Evolutionary conservation across 345 rosid species (phyloP).

Genomic region (Salix suchowensis): DNA sequence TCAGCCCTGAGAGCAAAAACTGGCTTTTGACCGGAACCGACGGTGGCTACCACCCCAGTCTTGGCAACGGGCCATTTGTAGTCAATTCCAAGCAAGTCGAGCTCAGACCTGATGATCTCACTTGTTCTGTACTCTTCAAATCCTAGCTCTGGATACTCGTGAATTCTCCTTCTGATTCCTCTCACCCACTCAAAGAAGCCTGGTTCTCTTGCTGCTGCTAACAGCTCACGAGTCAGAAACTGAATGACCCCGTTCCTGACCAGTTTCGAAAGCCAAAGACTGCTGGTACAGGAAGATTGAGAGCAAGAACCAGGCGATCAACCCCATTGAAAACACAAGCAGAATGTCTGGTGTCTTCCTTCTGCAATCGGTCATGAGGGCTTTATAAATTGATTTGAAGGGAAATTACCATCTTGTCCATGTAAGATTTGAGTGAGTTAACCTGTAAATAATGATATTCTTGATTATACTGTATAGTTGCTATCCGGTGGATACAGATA

Average conservation of each 20-base stretch:
- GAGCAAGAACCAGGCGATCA: neutral
- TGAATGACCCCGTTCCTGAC: neutral
- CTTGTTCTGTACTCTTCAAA: constrained; percentile 63
- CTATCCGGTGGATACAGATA: no score
- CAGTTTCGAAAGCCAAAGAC: neutral
- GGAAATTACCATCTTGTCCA: no score
- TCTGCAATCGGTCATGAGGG: no score
- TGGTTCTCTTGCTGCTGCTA: constrained; percentile 45
- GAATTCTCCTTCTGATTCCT: constrained; percentile 54
- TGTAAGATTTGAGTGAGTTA: no score
- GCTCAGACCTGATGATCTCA: constrained; percentile 47
- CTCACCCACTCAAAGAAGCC: constrained; percentile 58
- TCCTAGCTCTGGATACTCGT: constrained; percentile 60
- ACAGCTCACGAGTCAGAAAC: constrained; percentile 27
- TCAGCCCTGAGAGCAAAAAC: constrained; percentile 61
- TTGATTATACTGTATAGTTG: no score
- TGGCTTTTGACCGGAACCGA: constrained; percentile 50
- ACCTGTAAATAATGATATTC: no score
- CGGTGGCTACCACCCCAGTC: constrained; percentile 57
- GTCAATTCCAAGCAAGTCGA: constrained; percentile 51
- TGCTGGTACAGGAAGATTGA: neutral
- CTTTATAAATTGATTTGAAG: no score
- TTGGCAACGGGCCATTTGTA: constrained; percentile 67
- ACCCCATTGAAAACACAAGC: no score
- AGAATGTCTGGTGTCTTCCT: no score